Evolutionary conservation across 148 eudicot genomes (phyloP).

Genomic region (Agrostemma githago): DNA sequence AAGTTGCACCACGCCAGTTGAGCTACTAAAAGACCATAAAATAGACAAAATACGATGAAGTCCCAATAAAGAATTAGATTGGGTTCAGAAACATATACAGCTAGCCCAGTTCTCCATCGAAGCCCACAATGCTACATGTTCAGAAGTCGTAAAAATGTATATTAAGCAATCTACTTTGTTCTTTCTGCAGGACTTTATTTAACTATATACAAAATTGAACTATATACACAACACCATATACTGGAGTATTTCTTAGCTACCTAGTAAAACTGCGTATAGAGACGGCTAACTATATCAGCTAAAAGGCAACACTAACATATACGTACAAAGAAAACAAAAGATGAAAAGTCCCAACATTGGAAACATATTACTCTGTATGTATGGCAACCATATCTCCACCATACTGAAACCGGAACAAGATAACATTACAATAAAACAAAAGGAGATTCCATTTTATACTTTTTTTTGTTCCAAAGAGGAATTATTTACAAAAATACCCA

Average conservation of each 20-base stretch:
- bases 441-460: neutral
- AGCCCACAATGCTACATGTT: neutral
- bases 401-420: neutral
- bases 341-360: neutral
- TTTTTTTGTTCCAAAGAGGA: neutral
- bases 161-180: neutral
- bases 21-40: neutral
- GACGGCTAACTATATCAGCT: neutral
- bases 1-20: constrained; percentile 1
- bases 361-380: neutral
- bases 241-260: too few relatives aligned
- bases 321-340: too few relatives aligned
- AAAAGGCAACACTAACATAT: neutral
- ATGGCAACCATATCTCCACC: neutral
- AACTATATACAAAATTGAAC: too few relatives aligned
- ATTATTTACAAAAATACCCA: neutral
- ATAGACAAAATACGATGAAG: neutral
- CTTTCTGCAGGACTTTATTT: neutral
- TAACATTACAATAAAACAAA: neutral
- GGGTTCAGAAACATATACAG: neutral
- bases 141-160: neutral
- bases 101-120: neutral
- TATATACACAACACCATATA: too few relatives aligned
- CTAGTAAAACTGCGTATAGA: neutral
- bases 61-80: neutral